Evolutionary conservation across 2,329 filamentous ascomycete genomes (phyloP).

Genomic region (Emmonsia crescens): DNA sequence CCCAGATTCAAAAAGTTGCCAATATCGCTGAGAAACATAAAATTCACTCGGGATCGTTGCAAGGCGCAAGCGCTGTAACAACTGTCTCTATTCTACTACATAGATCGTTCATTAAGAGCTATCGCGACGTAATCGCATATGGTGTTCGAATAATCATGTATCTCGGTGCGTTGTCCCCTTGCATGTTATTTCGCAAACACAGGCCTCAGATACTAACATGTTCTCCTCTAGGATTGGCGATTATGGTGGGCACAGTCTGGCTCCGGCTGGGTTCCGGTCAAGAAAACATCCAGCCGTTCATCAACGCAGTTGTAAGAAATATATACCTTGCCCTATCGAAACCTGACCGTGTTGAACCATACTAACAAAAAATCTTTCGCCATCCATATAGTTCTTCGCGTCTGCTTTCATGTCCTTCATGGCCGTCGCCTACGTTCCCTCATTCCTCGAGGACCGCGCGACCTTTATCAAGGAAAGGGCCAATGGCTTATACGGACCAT

Average conservation of each 20-base stretch:
- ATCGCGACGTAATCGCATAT: constrained; percentile 75
- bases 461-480: constrained; percentile 66
- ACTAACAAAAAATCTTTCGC: background rate
- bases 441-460: constrained; percentile 67
- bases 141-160: constrained; percentile 79
- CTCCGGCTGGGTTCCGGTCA: constrained; percentile 59
- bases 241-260: constrained; percentile 87
- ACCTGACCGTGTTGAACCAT: background rate
- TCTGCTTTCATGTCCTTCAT: constrained; percentile 70
- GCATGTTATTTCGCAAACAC: background rate
- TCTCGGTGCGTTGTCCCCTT: constrained; percentile 39
- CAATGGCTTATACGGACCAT: constrained; percentile 69
- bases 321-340: background rate
- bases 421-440: constrained; percentile 75
- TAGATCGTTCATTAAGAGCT: constrained; percentile 70
- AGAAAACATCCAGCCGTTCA: constrained; percentile 65
- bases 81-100: constrained; percentile 59
- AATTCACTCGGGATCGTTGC: constrained; percentile 21
- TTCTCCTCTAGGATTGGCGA: constrained; percentile 52
- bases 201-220: constrained; percentile 3
- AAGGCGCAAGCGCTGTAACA: constrained; percentile 31
- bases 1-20: constrained; percentile 17
- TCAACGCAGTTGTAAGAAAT: constrained; percentile 57
- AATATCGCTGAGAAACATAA: constrained; percentile 19
- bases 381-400: constrained; percentile 55